These are phyloP conservation scores for Lachancea cidri DNA, from an alignment of 805 yeast species.

Conservation along the genomic window DNA sequence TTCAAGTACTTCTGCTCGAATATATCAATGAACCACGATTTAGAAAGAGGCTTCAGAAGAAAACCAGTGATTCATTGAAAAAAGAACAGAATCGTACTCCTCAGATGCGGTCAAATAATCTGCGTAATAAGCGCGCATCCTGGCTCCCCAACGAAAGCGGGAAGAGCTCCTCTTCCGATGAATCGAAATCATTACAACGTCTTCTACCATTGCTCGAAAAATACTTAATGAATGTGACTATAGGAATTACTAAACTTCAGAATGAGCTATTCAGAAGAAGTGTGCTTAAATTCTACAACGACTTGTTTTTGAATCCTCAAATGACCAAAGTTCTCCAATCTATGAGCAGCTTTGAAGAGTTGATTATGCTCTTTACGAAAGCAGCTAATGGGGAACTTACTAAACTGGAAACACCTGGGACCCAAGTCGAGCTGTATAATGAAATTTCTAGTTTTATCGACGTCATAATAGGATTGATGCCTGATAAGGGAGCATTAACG, in stretches of 20 bases:
- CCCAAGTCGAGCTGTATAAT: slow-evolving; percentile 21
- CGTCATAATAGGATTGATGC: slow-evolving; percentile 16
- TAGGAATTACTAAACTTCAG: slow-evolving; percentile 34
- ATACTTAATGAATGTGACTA: slow-evolving; percentile 41
- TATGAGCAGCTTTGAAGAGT: slow-evolving; percentile 37
- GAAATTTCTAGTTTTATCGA: slow-evolving; percentile 25
- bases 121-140: slow-evolving; percentile 4
- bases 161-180: background rate
- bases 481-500: slow-evolving; percentile 9
- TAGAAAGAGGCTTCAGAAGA: slow-evolving; percentile 24
- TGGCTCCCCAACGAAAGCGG: slow-evolving; percentile 2
- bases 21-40: slow-evolving; percentile 64
- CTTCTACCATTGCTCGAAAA: slow-evolving; percentile 36
- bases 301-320: slow-evolving; percentile 43
- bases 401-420: slow-evolving; percentile 32
- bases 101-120: background rate
- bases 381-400: slow-evolving; percentile 48
- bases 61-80: background rate
- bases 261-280: slow-evolving; percentile 50
- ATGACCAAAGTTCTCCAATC: slow-evolving; percentile 26
- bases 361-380: slow-evolving; percentile 48
- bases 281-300: slow-evolving; percentile 58
- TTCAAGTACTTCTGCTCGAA: slow-evolving; percentile 53
- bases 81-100: background rate
- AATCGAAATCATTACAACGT: slow-evolving; percentile 23